Evolutionary conservation across 2,329 filamentous ascomycete genomes (phyloP).

Genomic region (Alternaria burnsii): DNA sequence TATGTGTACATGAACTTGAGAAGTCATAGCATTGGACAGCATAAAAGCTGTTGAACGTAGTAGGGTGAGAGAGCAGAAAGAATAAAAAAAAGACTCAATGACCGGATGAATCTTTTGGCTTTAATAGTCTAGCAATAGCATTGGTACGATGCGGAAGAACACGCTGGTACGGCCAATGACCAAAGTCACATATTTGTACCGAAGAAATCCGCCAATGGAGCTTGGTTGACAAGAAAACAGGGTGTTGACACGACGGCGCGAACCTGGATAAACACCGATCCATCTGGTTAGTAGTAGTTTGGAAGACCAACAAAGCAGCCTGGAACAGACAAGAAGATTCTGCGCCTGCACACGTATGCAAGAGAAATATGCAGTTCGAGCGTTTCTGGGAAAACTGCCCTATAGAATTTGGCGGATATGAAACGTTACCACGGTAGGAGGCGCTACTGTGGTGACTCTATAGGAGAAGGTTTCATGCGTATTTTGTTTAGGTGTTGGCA

Average conservation of each 20-base stretch:
- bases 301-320: neutral
- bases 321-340: conserved; percentile 1
- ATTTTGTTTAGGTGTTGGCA: neutral
- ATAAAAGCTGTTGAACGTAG: neutral
- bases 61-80: neutral
- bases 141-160: neutral
- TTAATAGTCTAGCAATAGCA: neutral
- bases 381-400: neutral
- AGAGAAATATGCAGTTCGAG: neutral
- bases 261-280: neutral
- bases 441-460: neutral
- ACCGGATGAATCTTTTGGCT: neutral
- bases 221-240: neutral
- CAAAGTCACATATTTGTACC: conserved; percentile 1
- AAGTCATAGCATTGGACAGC: neutral
- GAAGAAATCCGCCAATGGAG: neutral
- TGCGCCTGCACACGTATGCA: conserved; percentile 3
- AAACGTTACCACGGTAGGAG: neutral
- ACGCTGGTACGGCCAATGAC: neutral
- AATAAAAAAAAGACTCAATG: neutral
- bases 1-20: neutral
- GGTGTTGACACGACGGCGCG: neutral
- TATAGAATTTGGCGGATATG: neutral
- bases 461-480: neutral
- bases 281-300: neutral